A percentile compares a stretch with the other conserved stretches of the same genome.
phyloP scores from a whole-genome alignment of 345 rosid genomes.

The Populus simonii region DNA sequence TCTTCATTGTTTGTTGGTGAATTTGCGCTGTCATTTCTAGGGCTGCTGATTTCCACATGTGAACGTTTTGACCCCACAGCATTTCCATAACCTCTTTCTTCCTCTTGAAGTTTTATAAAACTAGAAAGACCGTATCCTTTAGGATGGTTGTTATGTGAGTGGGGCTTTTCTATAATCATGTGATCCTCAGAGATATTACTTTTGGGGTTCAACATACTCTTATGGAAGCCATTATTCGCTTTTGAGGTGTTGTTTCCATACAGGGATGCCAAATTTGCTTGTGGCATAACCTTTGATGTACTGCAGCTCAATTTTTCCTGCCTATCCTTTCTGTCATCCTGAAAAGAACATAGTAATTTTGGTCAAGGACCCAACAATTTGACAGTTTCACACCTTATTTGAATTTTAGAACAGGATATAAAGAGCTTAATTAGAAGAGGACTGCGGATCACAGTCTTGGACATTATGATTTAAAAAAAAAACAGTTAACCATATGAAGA shows the following conservation, averaged over 20 bases:
- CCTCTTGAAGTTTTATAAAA: slow-evolving; percentile 39
- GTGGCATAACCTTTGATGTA: slow-evolving; percentile 47
- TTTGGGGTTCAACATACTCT: slow-evolving; percentile 37
- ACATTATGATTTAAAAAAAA: not conserved
- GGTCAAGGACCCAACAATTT: not conserved
- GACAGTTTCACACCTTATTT: not conserved
- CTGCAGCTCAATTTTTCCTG: slow-evolving; percentile 38
- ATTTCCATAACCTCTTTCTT: slow-evolving; percentile 47
- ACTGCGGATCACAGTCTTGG: not conserved
- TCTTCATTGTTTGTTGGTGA: slow-evolving; percentile 46
- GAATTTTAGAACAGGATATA: not conserved
- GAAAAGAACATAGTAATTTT: slow-evolving; percentile 25
- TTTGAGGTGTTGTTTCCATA: slow-evolving; percentile 60
- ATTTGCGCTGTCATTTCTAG: slow-evolving; percentile 30
- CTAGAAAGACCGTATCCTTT: slow-evolving; percentile 27
- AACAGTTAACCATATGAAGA: not conserved
- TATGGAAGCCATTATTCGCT: slow-evolving; percentile 31
- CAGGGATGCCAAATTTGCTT: slow-evolving; percentile 64
- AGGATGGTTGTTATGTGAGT: slow-evolving; percentile 21
- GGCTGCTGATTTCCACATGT: slow-evolving; percentile 51
- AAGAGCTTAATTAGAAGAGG: not conserved
- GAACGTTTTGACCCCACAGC: slow-evolving; percentile 56
- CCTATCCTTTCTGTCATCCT: slow-evolving; percentile 47
- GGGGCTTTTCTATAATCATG: slow-evolving; percentile 40
- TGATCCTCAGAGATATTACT: slow-evolving; percentile 48